Evolutionary conservation across 257 asterid species (phyloP).

Genomic region (Buddleja alternifolia): DNA sequence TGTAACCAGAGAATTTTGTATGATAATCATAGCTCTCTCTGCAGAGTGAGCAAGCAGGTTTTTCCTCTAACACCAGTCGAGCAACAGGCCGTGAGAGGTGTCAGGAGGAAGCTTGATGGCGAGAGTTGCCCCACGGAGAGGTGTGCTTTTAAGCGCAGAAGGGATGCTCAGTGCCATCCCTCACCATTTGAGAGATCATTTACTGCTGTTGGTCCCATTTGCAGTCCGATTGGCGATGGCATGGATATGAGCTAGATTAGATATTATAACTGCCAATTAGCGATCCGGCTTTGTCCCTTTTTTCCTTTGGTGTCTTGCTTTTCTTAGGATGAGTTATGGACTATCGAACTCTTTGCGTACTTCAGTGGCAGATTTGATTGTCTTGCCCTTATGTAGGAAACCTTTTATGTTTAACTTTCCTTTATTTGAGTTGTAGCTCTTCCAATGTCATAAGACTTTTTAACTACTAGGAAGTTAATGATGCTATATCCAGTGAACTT

Average conservation of each 20-base stretch:
- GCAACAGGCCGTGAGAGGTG: conserved; percentile 88
- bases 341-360: conserved; percentile 47
- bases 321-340: conserved; percentile 43
- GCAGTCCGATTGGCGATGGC: conserved; percentile 89
- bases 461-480: conserved; percentile 48
- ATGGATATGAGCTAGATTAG: conserved; percentile 93
- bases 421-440: conserved; percentile 51
- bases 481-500: conserved; percentile 46
- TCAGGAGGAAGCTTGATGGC: conserved; percentile 88
- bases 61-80: conserved; percentile 76
- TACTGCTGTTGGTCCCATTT: conserved; percentile 76
- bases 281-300: conserved; percentile 33
- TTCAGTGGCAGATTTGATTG: conserved; percentile 52
- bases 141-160: conserved; percentile 86
- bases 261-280: conserved; percentile 38
- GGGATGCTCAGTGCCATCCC: conserved; percentile 81
- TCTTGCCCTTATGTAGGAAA: conserved; percentile 69
- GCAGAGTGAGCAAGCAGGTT: conserved; percentile 87
- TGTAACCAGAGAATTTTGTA: conserved; percentile 93
- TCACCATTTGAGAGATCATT: conserved; percentile 91
- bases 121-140: conserved; percentile 67
- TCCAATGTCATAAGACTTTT: conserved; percentile 44
- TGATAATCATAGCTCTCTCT: conserved; percentile 89
- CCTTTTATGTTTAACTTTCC: conserved; percentile 52
- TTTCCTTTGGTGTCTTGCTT: conserved; percentile 36